phyloP scores from a whole-genome alignment of 352 stramenopile species.

The Globisporangium paddicum region DNA sequence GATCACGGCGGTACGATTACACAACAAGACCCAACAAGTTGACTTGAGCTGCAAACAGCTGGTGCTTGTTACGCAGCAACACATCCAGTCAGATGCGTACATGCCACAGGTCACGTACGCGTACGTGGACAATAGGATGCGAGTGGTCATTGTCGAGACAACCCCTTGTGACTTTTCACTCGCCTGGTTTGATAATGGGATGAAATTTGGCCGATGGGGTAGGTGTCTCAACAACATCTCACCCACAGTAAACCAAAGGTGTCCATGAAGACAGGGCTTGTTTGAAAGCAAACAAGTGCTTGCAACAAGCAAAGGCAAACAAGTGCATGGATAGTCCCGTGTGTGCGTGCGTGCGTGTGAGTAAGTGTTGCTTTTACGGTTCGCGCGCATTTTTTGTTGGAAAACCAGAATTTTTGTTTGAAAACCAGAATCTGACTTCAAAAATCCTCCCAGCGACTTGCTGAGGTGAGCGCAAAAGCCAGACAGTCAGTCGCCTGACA shows the following conservation, averaged over 20 bases:
- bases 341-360: neutral
- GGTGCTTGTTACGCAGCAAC: neutral
- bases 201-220: neutral
- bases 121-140: neutral
- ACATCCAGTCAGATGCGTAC: neutral
- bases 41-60: neutral
- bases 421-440: conserved; percentile 4
- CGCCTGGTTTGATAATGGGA: neutral
- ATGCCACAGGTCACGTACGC: neutral
- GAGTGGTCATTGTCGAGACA: neutral
- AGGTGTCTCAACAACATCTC: neutral
- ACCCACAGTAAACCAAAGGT: neutral
- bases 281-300: neutral
- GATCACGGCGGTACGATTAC: neutral
- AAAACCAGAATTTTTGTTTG: too few species aligned
- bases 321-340: neutral
- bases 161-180: neutral
- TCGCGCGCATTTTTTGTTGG: neutral
- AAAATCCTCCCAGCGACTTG: conserved; percentile 4
- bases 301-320: neutral
- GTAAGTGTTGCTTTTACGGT: neutral
- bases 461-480: neutral
- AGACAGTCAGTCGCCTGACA: neutral
- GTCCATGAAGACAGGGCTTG: conserved; percentile 7
- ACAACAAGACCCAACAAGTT: neutral